Evolutionary conservation across 805 yeast genomes (phyloP), one percentile per base, ranked within the genome.

Genomic region (Starmera pachycereana): DNA sequence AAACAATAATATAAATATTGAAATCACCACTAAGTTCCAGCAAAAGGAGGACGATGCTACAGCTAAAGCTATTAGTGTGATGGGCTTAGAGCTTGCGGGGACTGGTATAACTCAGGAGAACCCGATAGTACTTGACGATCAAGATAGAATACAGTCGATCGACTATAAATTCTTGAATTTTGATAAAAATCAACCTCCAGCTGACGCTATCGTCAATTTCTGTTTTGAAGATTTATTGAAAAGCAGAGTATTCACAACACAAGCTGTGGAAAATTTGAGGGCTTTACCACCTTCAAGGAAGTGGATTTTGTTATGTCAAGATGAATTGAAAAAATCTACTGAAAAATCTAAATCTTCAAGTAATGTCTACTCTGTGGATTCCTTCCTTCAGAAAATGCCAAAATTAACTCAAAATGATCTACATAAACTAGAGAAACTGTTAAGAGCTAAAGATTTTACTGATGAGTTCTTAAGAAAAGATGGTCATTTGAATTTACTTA

Each of bases 401-500:
- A 25, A 33, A 12, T 36, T 54, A 8, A 45, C 33, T 10, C 13
- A 40, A 1, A 47, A 41, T 14, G 56, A 54, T 4, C 34, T 54
- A 9, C 53, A 52, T 36, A 46, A 47, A 28, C 40, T 54, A 37
- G 59, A 54, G 43, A 42, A 50, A 29, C 35, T 44, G 2, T 40
- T 54, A 6, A 33, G 59, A 33, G 44, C 48, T 28, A 42, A 45
- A n/a, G 56, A 53, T 22, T 53, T 53, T 39, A 46, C 50, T 4
- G 42, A 65, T 9, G 58, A 58, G 12, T 78, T 79, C 41, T 56
- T 75, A 4, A 58, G 52, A 29, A 56, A 62, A 34, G 74, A 72
- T 47, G 85, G 84, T 3, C 73, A 71, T 39, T 60, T 69, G 3
- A 62, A 67, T 4, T 56, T 79, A 7, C 56, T 76, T 38, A 65